Evolutionary conservation across 1,139 yeast genomes (phyloP).

Genomic region (Hanseniaspora sp.): DNA sequence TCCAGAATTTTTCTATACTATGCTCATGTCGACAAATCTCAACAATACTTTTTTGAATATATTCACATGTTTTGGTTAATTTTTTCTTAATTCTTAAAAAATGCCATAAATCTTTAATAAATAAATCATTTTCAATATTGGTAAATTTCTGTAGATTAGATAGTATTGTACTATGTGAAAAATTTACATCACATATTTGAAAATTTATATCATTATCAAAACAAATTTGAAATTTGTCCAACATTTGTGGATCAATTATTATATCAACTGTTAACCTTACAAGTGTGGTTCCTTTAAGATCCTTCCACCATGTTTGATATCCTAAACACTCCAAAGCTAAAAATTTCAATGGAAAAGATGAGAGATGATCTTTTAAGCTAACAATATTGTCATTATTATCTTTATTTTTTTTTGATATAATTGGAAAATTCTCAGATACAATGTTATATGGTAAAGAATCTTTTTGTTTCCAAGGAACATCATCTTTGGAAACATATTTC

Average conservation of each 20-base stretch:
- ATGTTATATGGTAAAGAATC: neutral
- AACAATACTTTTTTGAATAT: neutral
- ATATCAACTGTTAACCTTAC: neutral
- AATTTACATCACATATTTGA: neutral
- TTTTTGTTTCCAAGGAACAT: neutral
- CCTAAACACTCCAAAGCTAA: neutral
- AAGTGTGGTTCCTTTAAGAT: neutral
- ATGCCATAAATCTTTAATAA: neutral
- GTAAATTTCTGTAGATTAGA: neutral
- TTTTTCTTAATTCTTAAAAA: neutral
- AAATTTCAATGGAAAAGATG: neutral
- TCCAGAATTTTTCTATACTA: neutral
- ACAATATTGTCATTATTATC: neutral
- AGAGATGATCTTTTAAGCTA: neutral
- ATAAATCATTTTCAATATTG: neutral
- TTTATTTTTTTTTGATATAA: neutral
- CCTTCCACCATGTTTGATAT: neutral
- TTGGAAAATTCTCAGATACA: neutral
- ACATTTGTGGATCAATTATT: neutral
- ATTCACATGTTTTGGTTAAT: neutral
- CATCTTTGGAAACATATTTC: neutral
- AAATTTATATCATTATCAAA: neutral
- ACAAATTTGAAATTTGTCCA: neutral
- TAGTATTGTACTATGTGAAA: neutral
- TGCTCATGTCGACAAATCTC: neutral